Conservation (phyloP, 139 green algal genomes). For the Limnomonas spitsbergensis region DNA sequence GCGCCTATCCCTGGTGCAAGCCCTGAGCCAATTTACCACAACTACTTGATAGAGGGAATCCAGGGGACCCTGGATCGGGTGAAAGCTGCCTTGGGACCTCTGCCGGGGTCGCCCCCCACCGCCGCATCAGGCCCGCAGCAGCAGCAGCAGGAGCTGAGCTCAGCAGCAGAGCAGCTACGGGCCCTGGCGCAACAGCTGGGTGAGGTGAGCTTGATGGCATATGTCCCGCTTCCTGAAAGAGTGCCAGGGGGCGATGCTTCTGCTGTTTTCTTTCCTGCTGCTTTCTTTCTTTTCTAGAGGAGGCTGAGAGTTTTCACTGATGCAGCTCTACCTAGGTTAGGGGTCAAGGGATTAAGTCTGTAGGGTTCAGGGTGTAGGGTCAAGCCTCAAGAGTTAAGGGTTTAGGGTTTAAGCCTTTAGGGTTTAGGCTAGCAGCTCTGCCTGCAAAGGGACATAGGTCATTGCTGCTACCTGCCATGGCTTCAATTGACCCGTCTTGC, state of each 20-base stretch:
- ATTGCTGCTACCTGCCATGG: too few species aligned
- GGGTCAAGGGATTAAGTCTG: too few species aligned
- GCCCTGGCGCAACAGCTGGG: neutral
- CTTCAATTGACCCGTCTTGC: too few species aligned
- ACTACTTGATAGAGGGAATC: neutral
- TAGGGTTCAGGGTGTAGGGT: too few species aligned
- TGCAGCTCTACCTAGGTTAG: neutral
- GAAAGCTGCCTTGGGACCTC: neutral
- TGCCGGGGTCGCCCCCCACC: neutral
- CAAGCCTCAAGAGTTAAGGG: too few species aligned
- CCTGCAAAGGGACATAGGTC: too few species aligned
- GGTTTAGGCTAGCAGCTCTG: too few species aligned
- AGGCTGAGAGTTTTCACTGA: neutral
- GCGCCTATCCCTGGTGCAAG: too few species aligned
- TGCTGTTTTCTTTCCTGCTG: too few species aligned
- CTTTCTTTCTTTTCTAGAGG: neutral
- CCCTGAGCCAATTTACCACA: neutral
- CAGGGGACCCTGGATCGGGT: neutral
- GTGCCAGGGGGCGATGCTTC: too few species aligned
- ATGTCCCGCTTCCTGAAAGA: neutral
- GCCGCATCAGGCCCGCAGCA: neutral
- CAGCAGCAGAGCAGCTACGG: neutral
- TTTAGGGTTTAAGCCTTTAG: too few species aligned
- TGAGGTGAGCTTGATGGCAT: neutral
- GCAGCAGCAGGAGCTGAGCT: neutral